A percentile compares a stretch with the other conserved stretches of the same genome.
Evolutionary conservation across 768 basidiomycete genomes (phyloP).

Genomic region (Naganishia kalamii): DNA sequence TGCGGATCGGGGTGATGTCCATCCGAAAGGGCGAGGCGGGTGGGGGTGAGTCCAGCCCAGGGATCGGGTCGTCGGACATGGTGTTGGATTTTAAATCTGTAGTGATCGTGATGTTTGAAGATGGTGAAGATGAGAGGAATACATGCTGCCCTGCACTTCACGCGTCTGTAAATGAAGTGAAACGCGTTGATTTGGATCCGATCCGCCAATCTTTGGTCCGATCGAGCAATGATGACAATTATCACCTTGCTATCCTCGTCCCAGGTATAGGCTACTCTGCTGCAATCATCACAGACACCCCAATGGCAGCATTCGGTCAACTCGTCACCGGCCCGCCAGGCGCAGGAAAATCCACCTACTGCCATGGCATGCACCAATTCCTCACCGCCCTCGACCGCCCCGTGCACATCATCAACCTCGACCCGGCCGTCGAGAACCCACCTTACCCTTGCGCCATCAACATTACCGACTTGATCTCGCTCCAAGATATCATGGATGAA

Average conservation of each 20-base stretch:
- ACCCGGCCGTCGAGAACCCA: conserved; percentile 84
- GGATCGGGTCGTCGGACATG: neutral
- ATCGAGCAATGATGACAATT: neutral
- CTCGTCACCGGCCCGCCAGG: conserved; percentile 49
- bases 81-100: too few relatives aligned
- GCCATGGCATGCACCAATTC: conserved; percentile 54
- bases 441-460: conserved; percentile 87
- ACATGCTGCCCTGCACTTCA: too few relatives aligned
- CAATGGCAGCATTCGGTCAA: conserved; percentile 39
- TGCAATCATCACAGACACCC: neutral
- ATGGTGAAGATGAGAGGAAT: neutral
- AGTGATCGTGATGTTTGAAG: too few relatives aligned
- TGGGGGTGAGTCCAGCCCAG: neutral
- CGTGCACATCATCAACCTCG: conserved; percentile 85
- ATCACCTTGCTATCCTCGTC: too few relatives aligned
- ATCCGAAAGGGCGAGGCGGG: neutral
- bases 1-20: neutral
- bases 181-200: neutral
- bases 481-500: conserved; percentile 77
- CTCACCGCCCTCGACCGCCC: conserved; percentile 79
- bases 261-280: neutral
- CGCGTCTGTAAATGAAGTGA: neutral
- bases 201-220: too few relatives aligned
- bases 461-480: conserved; percentile 75
- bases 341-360: conserved; percentile 50